Evolutionary conservation across 2,329 filamentous ascomycete species (phyloP).

Genomic region (Huntiella omanensis): DNA sequence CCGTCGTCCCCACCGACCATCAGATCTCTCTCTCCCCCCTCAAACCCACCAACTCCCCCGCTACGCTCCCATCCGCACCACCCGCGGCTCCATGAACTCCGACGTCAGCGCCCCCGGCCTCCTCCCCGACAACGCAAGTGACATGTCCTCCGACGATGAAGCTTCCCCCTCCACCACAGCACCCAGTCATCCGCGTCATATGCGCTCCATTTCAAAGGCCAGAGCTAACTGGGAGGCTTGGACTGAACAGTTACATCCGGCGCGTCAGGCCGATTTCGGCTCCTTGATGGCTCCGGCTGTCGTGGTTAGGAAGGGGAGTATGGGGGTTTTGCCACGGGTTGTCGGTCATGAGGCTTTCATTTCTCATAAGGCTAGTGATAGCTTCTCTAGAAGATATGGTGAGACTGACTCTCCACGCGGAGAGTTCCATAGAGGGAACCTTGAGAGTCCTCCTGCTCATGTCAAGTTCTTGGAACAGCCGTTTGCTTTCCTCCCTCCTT

Average conservation of each 20-base stretch:
- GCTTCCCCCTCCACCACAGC: constrained; percentile 27
- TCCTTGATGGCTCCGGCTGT: constrained; percentile 16
- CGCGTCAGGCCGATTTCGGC: no score
- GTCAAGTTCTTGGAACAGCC: neutral
- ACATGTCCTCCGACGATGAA: constrained; percentile 31
- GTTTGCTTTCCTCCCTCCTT: constrained; percentile 5
- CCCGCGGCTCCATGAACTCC: constrained; percentile 27
- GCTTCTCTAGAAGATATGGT: constrained; percentile 6
- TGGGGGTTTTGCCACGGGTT: constrained; percentile 1
- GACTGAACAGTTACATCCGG: no score
- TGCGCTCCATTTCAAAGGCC: no score
- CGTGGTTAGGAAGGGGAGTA: constrained; percentile 3
- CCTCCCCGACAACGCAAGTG: constrained; percentile 31
- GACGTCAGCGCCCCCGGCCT: constrained; percentile 28
- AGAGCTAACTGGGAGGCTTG: no score
- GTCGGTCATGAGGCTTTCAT: constrained; percentile 11
- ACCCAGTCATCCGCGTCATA: no score
- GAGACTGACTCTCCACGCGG: neutral
- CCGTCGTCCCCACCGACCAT: constrained; percentile 9
- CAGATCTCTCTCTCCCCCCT: constrained; percentile 2
- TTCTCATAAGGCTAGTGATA: constrained; percentile 10
- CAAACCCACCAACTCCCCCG: constrained; percentile 8
- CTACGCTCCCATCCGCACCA: constrained; percentile 13
- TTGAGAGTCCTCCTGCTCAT: neutral
- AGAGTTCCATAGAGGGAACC: neutral